These are phyloP conservation scores for Nepenthes gracilis DNA, from an alignment of 148 eudicot genomes.

Conservation along the genomic window DNA sequence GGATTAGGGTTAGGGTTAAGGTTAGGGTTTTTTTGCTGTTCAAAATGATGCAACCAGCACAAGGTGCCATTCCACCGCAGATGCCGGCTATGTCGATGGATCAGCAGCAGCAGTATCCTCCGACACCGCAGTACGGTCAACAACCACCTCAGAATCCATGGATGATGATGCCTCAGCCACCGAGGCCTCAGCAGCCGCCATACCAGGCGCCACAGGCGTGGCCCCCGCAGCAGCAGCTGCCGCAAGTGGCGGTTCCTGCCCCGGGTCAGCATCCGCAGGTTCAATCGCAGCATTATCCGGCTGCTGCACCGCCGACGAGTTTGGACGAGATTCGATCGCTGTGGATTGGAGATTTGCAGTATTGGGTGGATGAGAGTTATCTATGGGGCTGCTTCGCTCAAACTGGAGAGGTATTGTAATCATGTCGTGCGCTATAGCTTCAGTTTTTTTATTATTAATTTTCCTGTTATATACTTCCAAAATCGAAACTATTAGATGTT, in stretches of 20 bases:
- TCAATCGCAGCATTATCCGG: constrained; percentile 19
- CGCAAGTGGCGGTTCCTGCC: constrained; percentile 8
- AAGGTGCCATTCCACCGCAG: no score
- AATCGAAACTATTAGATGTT: no score
- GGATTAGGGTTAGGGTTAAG: no score
- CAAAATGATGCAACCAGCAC: no score
- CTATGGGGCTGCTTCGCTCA: constrained; percentile 38
- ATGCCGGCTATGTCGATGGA: no score
- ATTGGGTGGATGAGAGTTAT: constrained; percentile 89
- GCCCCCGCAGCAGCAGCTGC: constrained; percentile 15
- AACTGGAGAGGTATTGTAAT: constrained; percentile 58
- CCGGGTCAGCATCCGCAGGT: constrained; percentile 22
- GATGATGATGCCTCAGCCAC: no score
- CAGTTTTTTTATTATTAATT: no score
- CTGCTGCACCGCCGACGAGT: constrained; percentile 13
- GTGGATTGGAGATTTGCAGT: constrained; percentile 97
- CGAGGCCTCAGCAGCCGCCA: no score
- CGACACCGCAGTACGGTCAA: constrained; percentile 4
- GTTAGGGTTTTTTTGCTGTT: no score
- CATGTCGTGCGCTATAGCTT: no score
- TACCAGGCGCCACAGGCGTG: background rate
- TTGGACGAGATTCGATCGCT: constrained; percentile 69
- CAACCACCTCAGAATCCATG: no score
- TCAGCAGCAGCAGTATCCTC: constrained; percentile 31
- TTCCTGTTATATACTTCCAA: no score